Evolutionary conservation across 202 grass and related monocot genomes (phyloP), one percentile per base, ranked within the genome.

Genomic region (Cymbopogon flexuosus): DNA sequence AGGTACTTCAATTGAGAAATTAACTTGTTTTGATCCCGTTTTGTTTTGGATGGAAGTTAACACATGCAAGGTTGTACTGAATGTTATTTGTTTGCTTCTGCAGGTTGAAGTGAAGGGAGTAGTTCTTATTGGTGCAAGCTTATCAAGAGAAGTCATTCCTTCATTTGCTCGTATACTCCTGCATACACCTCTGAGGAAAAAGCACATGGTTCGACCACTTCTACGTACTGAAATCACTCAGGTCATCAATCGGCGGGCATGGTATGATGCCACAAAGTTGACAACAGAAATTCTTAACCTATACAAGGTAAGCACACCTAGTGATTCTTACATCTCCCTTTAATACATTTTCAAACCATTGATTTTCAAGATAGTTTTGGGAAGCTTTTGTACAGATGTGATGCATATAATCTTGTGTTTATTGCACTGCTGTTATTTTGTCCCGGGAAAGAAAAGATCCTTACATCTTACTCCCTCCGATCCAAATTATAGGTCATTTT

Each of bases 151-250:
- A 84, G 95, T 94, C 29, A 84, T 98, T 58, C 95, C 95, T 62
- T 86, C 92, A 75, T 98, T 94, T 94, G 95, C 95, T 30, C 84
- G 92, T 59, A 98, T 98, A 84, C 89, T 98, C 22, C 82, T 98
- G 76, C 88, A 98, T 87, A 98, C 95, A 23, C 92, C 92, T 73
- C 68, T 94, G 36, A 89, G 92, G 68, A 98, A 98, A 89, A 98
- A 98, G 56, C 92, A 94, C 82, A 89, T 98, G 90, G 92, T 98
- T 29, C 86, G 92, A n/a, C 92, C 95, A 82, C 87, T 98, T 81
- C 74, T 98, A 39, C 92, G 95, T 65, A 93, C 92, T 73, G 95
- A 98, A 84, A 98, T 98, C 65, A 91, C 92, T 68, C 92, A 98
- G 84, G 95, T 98, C 43, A 94, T 98, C 69, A 98, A 98, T 61